phyloP scores from a whole-genome alignment of 2,329 filamentous ascomycete species.

The Endoconidiophora laricicola region DNA sequence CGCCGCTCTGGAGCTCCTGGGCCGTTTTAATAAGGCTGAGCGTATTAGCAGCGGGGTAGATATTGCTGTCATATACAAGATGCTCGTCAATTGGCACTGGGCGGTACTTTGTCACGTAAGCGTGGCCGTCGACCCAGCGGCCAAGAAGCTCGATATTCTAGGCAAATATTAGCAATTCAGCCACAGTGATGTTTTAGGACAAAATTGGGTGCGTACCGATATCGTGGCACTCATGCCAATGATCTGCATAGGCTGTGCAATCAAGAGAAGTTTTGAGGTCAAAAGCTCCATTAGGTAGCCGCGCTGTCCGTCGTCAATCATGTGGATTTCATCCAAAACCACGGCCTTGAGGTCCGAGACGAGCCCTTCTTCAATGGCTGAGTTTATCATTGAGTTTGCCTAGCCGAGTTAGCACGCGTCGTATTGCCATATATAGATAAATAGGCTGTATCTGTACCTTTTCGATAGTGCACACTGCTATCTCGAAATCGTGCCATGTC shows the following conservation, averaged over 20 bases:
- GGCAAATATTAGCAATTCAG: neutral
- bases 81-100: conserved; percentile 64
- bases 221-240: conserved; percentile 69
- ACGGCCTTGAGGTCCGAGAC: conserved; percentile 48
- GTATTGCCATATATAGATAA: neutral
- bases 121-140: conserved; percentile 53
- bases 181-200: neutral
- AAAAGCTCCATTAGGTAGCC: conserved; percentile 62
- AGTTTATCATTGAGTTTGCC: conserved; percentile 60
- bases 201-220: conserved; percentile 33
- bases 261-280: conserved; percentile 53
- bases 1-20: conserved; percentile 28
- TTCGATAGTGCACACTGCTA: conserved; percentile 66
- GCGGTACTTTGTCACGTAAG: conserved; percentile 55
- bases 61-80: conserved; percentile 51
- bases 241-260: conserved; percentile 52
- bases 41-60: conserved; percentile 44
- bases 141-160: conserved; percentile 56
- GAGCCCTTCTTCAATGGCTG: conserved; percentile 53
- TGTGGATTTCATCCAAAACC: conserved; percentile 66
- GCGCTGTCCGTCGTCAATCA: conserved; percentile 60
- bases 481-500: conserved; percentile 58
- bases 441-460: conserved; percentile 28
- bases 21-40: conserved; percentile 41
- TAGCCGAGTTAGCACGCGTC: conserved; percentile 19